A percentile compares a stretch with the other conserved stretches of the same genome.
phyloP scores from a whole-genome alignment of 2,329 filamentous ascomycete species.

The Fusarium haematococcum region DNA sequence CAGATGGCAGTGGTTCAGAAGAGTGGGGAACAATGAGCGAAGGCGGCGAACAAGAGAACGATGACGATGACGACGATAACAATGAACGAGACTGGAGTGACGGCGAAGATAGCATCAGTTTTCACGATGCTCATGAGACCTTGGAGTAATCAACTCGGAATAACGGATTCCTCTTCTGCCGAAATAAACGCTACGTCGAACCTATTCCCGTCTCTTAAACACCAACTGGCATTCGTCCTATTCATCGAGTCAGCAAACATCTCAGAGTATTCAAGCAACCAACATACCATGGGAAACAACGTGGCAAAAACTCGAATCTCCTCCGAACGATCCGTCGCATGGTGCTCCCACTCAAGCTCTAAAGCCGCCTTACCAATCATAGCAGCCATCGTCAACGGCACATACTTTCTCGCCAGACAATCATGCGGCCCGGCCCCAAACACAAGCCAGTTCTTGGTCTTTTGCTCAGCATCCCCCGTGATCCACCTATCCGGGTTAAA shows the following conservation, averaged over 20 bases:
- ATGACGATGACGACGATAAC: neutral
- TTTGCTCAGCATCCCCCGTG: conserved; percentile 60
- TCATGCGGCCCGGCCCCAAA: conserved; percentile 64
- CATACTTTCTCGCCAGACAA: conserved; percentile 62
- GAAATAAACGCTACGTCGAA: too few species aligned
- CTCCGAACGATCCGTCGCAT: conserved; percentile 60
- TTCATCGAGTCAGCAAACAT: neutral
- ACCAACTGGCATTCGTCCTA: neutral
- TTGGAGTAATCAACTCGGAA: too few species aligned
- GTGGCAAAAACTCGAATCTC: conserved; percentile 64
- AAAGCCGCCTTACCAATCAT: conserved; percentile 66
- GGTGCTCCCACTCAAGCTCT: conserved; percentile 63
- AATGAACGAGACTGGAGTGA: neutral
- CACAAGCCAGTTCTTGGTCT: conserved; percentile 66
- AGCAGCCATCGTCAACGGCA: conserved; percentile 61
- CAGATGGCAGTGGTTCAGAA: neutral
- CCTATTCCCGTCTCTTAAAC: neutral
- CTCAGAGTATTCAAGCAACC: too few species aligned
- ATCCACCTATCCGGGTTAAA: conserved; percentile 67
- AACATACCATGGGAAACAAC: conserved; percentile 60
- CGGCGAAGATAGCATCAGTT: neutral
- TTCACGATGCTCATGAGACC: neutral
- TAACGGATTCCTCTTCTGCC: too few species aligned
- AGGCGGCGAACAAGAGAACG: neutral
- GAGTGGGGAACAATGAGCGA: neutral